Evolutionary conservation across 768 basidiomycete species (phyloP), one percentile per base, ranked within the genome.

Genomic region (Hygrocybe coccinea): DNA sequence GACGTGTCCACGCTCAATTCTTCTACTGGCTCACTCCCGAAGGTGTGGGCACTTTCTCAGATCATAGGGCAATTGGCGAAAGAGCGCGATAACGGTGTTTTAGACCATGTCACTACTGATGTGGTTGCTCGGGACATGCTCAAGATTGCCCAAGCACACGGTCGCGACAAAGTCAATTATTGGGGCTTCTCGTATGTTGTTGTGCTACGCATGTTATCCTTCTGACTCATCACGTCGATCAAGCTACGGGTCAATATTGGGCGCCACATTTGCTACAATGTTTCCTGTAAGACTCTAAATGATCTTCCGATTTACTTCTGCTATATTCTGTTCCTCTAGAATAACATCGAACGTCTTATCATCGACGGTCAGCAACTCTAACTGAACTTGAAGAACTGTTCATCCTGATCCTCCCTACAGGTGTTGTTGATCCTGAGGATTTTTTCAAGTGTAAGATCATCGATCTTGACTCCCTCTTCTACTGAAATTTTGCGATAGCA

Each of bases 111-210:
- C 9, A 73, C 67, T 45, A 75, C 75, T 2, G 74, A 75, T 22
- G 65, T 72, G 49, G 69, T 68, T 10, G 75, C 74, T 9, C 59
- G 65, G 3, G 75, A 76, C 47, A 76, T 76, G 74, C 52, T 75
- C 14, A 54, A 56, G 2, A 75, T 76, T 47, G 60, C 65, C 1
- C 56, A 67, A 24, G 70, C 70, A 2, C 64, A 71, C 55, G 69
- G 68, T 3, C 59, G 51, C 29, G 64, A 71, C 25, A 74, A 74
- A 57, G 51, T 74, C 2, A 57, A 66, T 17, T 70, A 67, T 47
- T 70, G 62, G 60, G 68, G 69, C 19, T 56, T 65, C 43, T 68
- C 68, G 63, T 70, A 58, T 38, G 60, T 58, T 21, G 29, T 34
- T 39, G 19, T 46, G 5, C 14, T 43, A n/a, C 55, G 6, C n/a